These are phyloP conservation scores for Albophoma yamanashiensis DNA, from an alignment of 2,329 filamentous ascomycete genomes.

Conservation along the genomic window DNA sequence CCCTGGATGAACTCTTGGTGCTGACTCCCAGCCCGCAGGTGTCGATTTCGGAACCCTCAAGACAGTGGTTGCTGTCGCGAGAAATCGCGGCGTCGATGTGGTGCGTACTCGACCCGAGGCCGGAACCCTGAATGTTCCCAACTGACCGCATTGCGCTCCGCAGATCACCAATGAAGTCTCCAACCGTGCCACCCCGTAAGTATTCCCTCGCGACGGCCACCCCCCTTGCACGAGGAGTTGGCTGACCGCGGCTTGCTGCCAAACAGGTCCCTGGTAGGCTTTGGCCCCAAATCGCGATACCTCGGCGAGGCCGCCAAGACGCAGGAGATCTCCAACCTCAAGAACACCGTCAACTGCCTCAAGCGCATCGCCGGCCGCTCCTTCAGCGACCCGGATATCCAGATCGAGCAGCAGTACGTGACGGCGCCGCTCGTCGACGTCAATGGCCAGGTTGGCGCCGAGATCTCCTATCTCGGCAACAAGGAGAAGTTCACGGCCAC, in stretches of 20 bases:
- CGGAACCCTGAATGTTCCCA: neutral
- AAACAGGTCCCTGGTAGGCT: constrained; percentile 77
- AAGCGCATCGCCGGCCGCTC: constrained; percentile 86
- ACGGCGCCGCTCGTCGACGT: constrained; percentile 79
- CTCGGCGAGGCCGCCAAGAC: constrained; percentile 95
- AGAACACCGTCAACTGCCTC: constrained; percentile 91
- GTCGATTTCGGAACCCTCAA: constrained; percentile 95
- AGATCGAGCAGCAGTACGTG: constrained; percentile 86
- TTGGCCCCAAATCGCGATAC: constrained; percentile 87
- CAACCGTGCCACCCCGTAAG: constrained; percentile 95
- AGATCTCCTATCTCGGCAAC: constrained; percentile 87
- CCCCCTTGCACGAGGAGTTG: neutral
- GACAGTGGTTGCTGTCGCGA: constrained; percentile 93
- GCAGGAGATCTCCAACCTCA: constrained; percentile 97
- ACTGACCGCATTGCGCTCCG: neutral
- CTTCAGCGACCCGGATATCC: constrained; percentile 81
- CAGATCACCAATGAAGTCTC: constrained; percentile 99
- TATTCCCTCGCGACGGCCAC: constrained; percentile 15
- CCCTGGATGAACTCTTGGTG: no score
- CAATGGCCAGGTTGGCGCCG: constrained; percentile 88
- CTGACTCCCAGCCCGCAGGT: constrained; percentile 36
- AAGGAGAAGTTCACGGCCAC: constrained; percentile 93
- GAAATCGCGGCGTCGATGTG: constrained; percentile 98
- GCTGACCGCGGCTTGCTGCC: neutral
- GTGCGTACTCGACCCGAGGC: constrained; percentile 46